phyloP scores from a whole-genome alignment of 177 flowering plant species.

The Vitis hybrid region DNA sequence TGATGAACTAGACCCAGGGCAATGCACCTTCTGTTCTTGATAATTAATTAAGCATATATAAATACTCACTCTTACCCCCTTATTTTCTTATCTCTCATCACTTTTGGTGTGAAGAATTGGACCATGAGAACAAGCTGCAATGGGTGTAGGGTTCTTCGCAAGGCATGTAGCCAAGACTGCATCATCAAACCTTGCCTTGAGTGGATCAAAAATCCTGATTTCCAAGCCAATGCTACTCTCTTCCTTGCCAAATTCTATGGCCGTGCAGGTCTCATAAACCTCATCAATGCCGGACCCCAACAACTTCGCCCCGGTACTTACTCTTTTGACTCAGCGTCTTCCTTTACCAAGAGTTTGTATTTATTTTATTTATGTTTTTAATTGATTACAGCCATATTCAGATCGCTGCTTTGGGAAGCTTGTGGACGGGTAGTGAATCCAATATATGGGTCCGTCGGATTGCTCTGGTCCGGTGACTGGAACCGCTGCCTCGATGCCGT shows the following conservation, averaged over 20 bases:
- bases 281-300: slow-evolving; percentile 50
- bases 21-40: no score
- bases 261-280: slow-evolving; percentile 60
- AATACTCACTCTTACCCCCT: no score
- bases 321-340: neutral
- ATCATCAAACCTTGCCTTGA: slow-evolving; percentile 31
- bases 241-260: slow-evolving; percentile 71
- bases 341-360: neutral
- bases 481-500: slow-evolving; percentile 44
- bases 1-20: no score
- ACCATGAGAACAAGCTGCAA: slow-evolving; percentile 36
- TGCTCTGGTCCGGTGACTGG: slow-evolving; percentile 49
- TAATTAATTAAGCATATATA: no score
- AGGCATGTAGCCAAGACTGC: slow-evolving; percentile 38
- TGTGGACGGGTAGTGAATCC: slow-evolving; percentile 59
- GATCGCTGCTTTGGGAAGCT: slow-evolving; percentile 49
- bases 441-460: slow-evolving; percentile 43
- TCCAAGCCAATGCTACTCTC: slow-evolving; percentile 58
- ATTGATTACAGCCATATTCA: slow-evolving; percentile 34
- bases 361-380: neutral
- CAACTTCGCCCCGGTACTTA: slow-evolving; percentile 46
- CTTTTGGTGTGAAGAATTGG: no score
- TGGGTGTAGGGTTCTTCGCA: slow-evolving; percentile 41
- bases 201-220: slow-evolving; percentile 36
- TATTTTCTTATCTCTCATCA: no score